Evolutionary conservation across 495 filamentous ascomycete species (phyloP).

Genomic region (Chlorociboria aeruginascens): DNA sequence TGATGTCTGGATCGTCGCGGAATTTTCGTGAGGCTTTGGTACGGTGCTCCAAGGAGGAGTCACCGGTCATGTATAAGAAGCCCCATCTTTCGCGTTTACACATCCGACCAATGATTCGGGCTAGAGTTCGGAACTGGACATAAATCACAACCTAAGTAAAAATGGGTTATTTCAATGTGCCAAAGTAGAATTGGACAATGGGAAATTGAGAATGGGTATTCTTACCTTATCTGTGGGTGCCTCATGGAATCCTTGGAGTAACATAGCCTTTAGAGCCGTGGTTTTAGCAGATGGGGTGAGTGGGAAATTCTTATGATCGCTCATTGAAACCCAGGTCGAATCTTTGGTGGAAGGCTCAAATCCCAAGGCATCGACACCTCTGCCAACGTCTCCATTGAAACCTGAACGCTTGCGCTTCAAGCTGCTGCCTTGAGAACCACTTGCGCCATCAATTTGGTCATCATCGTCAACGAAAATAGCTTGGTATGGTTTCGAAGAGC

Average conservation of each 20-base stretch:
- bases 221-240: constrained; percentile 28
- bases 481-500: not conserved
- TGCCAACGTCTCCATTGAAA: not conserved
- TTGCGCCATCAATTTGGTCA: not conserved
- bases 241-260: constrained; percentile 23
- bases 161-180: not conserved
- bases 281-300: constrained; percentile 24
- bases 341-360: constrained; percentile 12
- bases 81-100: constrained; percentile 17
- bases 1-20: constrained; percentile 7
- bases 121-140: constrained; percentile 23
- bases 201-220: not conserved
- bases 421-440: not conserved
- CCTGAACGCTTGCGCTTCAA: constrained; percentile 1
- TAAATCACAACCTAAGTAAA: constrained; percentile 20
- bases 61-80: constrained; percentile 23
- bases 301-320: constrained; percentile 4
- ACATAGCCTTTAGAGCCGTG: constrained; percentile 17
- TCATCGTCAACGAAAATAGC: constrained; percentile 1
- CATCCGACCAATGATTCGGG: constrained; percentile 24
- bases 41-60: constrained; percentile 10
- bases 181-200: not conserved
- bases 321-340: constrained; percentile 7
- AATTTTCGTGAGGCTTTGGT: constrained; percentile 14
- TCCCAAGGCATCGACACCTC: constrained; percentile 12